Evolutionary conservation across 306 rosid genomes (phyloP).

Genomic region (Ceratonia siliqua): DNA sequence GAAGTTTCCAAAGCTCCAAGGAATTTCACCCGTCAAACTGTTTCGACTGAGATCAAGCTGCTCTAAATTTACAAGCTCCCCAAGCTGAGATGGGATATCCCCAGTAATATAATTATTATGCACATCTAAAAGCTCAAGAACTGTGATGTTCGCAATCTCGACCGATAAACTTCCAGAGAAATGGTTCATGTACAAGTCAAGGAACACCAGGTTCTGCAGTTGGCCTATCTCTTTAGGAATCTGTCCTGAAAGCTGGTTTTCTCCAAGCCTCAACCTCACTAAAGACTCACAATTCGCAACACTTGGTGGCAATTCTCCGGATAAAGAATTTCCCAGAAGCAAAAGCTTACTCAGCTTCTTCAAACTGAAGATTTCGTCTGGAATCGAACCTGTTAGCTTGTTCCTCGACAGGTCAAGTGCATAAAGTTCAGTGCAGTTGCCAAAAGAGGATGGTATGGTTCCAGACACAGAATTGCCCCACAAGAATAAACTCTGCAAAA

Average conservation of each 20-base stretch:
- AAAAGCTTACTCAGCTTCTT: slow-evolving; percentile 94
- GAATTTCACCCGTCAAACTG: slow-evolving; percentile 78
- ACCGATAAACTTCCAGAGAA: slow-evolving; percentile 77
- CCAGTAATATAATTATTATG: slow-evolving; percentile 80
- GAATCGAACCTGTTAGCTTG: slow-evolving; percentile 84
- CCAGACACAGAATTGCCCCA: slow-evolving; percentile 95
- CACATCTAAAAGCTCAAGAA: slow-evolving; percentile 87
- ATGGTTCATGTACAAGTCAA: slow-evolving; percentile 88
- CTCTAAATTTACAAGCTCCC: slow-evolving; percentile 86
- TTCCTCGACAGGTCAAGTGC: slow-evolving; percentile 96
- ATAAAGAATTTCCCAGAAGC: slow-evolving; percentile 84
- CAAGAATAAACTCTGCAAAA: slow-evolving; percentile 76
- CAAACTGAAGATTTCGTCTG: slow-evolving; percentile 87
- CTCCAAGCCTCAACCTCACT: slow-evolving; percentile 89
- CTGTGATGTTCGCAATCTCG: slow-evolving; percentile 83
- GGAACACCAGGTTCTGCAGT: slow-evolving; percentile 87
- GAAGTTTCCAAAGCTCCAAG: slow-evolving; percentile 84
- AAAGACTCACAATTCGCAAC: slow-evolving; percentile 78
- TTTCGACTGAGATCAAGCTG: slow-evolving; percentile 92
- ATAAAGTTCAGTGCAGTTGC: slow-evolving; percentile 88
- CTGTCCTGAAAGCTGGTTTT: slow-evolving; percentile 84
- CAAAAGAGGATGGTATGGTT: slow-evolving; percentile 79
- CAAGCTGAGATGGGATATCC: slow-evolving; percentile 70
- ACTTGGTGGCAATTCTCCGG: slow-evolving; percentile 69
- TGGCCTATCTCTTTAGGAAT: slow-evolving; percentile 88